Conservation (phyloP, 495 filamentous ascomycete genomes). For the Pyrenula massariospora region DNA sequence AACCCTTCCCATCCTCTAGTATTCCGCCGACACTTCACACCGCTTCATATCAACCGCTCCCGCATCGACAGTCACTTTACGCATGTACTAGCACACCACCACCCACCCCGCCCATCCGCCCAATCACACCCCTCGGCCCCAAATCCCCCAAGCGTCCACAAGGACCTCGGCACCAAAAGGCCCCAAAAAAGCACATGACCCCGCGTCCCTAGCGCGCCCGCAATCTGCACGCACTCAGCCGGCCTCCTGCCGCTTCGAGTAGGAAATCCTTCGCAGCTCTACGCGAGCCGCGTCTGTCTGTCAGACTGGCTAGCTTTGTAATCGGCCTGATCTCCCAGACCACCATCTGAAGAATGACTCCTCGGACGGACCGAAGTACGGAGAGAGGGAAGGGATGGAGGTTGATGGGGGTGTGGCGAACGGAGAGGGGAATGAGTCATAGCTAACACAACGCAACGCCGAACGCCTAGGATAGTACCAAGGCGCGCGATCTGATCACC, state of each 20-base stretch:
- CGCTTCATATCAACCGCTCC: no score
- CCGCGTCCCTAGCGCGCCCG: not conserved
- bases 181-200: not conserved
- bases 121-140: not conserved
- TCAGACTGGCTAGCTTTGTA: no score
- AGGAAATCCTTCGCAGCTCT: not conserved
- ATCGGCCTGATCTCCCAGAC: no score
- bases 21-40: no score
- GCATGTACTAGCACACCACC: not conserved
- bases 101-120: not conserved
- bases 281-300: not conserved
- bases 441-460: not conserved
- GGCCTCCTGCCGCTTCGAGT: not conserved
- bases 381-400: no score
- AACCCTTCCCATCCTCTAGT: no score
- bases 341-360: not conserved
- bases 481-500: no score
- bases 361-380: not conserved
- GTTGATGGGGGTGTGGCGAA: no score
- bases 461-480: not conserved
- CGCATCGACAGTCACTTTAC: not conserved
- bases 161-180: not conserved
- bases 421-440: not conserved
- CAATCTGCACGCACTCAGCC: not conserved
- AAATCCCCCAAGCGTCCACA: not conserved